A percentile compares a stretch with the other conserved stretches of the same genome.
These are phyloP conservation scores for Ustilago lituana DNA, from an alignment of 1,284 basidiomycete species.

Conservation along the genomic window DNA sequence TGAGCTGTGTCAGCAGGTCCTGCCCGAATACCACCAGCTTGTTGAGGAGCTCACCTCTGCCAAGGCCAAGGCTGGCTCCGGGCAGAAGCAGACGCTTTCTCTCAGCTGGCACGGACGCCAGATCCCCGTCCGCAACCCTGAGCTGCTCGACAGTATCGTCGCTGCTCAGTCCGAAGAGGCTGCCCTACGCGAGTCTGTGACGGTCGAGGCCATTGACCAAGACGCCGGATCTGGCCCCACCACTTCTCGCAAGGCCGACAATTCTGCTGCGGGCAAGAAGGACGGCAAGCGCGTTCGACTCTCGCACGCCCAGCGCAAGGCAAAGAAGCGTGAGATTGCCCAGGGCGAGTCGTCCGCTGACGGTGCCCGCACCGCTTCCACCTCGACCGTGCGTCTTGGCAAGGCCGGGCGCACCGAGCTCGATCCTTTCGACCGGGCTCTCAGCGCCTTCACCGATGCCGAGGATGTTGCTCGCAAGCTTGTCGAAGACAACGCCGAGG, in stretches of 20 bases:
- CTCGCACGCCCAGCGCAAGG: constrained; percentile 62
- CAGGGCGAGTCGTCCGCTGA: constrained; percentile 25
- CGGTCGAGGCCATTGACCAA: constrained; percentile 29
- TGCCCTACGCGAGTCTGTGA: constrained; percentile 64
- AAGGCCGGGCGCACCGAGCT: constrained; percentile 51
- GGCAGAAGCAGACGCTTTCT: constrained; percentile 71
- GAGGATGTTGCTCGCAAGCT: constrained; percentile 59
- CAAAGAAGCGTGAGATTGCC: constrained; percentile 55
- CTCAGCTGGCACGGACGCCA: constrained; percentile 83
- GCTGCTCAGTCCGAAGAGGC: constrained; percentile 82
- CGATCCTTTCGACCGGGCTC: constrained; percentile 64
- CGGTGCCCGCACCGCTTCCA: constrained; percentile 27
- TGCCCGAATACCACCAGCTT: constrained; percentile 76
- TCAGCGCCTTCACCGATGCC: constrained; percentile 62
- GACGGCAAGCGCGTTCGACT: constrained; percentile 49
- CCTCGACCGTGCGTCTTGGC: constrained; percentile 26
- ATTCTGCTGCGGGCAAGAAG: constrained; percentile 3
- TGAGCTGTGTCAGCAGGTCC: constrained; percentile 73
- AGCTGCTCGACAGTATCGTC: constrained; percentile 86
- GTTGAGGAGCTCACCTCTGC: constrained; percentile 70
- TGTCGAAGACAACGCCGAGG: constrained; percentile 63
- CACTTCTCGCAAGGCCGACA: constrained; percentile 17
- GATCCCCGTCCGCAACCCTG: constrained; percentile 87
- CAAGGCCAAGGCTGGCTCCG: constrained; percentile 60
- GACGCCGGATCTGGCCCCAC: constrained; percentile 8